phyloP scores from a whole-genome alignment of 2,329 filamentous ascomycete genomes.

The Zymoseptoria crescenta region DNA sequence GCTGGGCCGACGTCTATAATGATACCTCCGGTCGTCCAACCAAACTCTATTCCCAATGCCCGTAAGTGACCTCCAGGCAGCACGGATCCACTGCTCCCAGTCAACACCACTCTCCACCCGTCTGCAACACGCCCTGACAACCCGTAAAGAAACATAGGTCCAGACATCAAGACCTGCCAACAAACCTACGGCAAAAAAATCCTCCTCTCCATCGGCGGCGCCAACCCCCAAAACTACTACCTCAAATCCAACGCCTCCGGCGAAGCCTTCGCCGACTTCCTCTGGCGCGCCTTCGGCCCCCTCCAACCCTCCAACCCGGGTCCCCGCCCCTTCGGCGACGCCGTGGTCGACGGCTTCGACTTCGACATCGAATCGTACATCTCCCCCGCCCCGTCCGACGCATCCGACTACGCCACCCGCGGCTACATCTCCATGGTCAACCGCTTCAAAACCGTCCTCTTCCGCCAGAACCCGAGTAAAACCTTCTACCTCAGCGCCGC shows the following conservation, averaged over 20 bases:
- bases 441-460: conserved; percentile 37
- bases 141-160: conserved; percentile 22
- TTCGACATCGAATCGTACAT: conserved; percentile 41
- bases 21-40: conserved; percentile 9
- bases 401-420: conserved; percentile 29
- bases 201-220: conserved; percentile 41
- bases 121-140: not conserved
- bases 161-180: conserved; percentile 40
- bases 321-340: conserved; percentile 40
- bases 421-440: conserved; percentile 40
- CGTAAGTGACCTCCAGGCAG: not conserved
- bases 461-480: conserved; percentile 27
- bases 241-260: conserved; percentile 36
- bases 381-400: conserved; percentile 15
- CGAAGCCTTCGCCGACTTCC: conserved; percentile 35
- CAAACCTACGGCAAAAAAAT: conserved; percentile 37
- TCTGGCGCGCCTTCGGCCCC: conserved; percentile 41
- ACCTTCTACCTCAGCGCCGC: conserved; percentile 45
- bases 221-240: conserved; percentile 33
- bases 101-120: not conserved
- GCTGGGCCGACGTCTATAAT: conserved; percentile 8
- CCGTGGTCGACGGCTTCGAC: conserved; percentile 47
- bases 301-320: conserved; percentile 20
- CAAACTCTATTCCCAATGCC: conserved; percentile 1
- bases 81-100: not conserved